Evolutionary conservation across 352 stramenopile genomes (phyloP), one percentile per base, ranked within the genome.

Genomic region (Phytophthora pinifolia): DNA sequence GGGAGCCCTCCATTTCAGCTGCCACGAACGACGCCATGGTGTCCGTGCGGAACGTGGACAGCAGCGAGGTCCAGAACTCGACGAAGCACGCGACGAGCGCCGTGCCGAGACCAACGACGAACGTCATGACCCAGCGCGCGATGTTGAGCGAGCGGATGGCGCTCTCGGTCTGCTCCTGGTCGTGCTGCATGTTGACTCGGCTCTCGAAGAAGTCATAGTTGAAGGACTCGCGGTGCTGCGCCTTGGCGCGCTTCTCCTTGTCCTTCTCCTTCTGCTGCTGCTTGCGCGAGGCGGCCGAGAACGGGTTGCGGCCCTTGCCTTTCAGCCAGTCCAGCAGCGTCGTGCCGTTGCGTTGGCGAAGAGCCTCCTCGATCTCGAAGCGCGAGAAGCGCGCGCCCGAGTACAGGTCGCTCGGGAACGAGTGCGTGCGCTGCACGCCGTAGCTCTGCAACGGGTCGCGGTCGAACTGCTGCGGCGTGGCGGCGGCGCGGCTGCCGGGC

Each of bases 51-150:
- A 88, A 83, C 22, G 64, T 74, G 5, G 86, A 91, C 45, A 99
- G 76, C 14, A 72, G 59, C 27, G 86, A 86, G 15, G 87, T 97
- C 36, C 79, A 83, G 45, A 91, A 94, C 41, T 98, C 98, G 60
- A 98, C 94, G 36, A 96, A 89, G 35, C 91, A 95, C 8, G 95
- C 97, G 30, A 98, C 86, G 6, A 97, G 41, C 0, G 90, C 97
- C 22, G 97, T 98, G 41, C 88, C 63, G 2, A 98, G 70, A 0
- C 97, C 97, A 36, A 98, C 96, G 17, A 90, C 63, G 49, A 99
- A 94, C 1, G 97, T 99, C 72, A 99, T 89, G 54, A 95, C 65
- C 96, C 96, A 99, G n/a, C 94, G 82, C 1, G 75, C 76, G 36
- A 95, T 82, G 51, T 91, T 93, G 33, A 95, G 71, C 57, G 82